Conservation (phyloP, 202 grass and related monocot genomes). For the Eragrostis tef region DNA sequence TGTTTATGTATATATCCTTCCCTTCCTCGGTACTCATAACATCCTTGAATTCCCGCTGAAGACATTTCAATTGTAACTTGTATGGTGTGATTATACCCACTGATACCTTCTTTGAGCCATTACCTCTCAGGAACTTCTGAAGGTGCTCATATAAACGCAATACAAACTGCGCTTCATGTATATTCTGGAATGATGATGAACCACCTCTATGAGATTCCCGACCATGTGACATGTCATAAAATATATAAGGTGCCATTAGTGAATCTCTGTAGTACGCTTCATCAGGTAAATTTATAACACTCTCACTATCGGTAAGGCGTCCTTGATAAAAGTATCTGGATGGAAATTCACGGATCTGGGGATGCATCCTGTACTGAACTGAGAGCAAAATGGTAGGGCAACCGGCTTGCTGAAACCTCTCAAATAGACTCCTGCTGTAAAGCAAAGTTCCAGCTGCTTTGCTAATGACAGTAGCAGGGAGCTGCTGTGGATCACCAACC, state of each 20-base stretch:
- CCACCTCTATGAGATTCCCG: slow-evolving; percentile 94
- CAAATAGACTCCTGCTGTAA: slow-evolving; percentile 98
- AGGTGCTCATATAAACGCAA: slow-evolving; percentile 83
- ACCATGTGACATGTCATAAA: slow-evolving; percentile 89
- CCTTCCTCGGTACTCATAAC: slow-evolving; percentile 87
- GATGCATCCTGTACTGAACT: slow-evolving; percentile 98
- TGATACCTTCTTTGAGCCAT: slow-evolving; percentile 81
- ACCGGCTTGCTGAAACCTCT: slow-evolving; percentile 95
- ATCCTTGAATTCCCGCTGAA: slow-evolving; percentile 86
- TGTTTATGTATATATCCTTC: slow-evolving; percentile 99
- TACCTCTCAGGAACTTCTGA: slow-evolving; percentile 79
- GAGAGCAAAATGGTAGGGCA: slow-evolving; percentile 93
- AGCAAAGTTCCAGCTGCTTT: slow-evolving; percentile 98
- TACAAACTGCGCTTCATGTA: slow-evolving; percentile 91
- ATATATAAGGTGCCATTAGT: slow-evolving; percentile 85
- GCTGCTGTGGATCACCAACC: slow-evolving; percentile 96
- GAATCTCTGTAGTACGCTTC: slow-evolving; percentile 81
- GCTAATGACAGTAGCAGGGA: slow-evolving; percentile 97
- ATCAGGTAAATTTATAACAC: slow-evolving; percentile 69
- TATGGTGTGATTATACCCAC: slow-evolving; percentile 99
- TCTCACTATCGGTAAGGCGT: slow-evolving; percentile 91
- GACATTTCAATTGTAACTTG: slow-evolving; percentile 96
- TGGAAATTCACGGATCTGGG: slow-evolving; percentile 96
- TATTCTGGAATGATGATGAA: slow-evolving; percentile 88
- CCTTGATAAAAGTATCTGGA: slow-evolving; percentile 98